Percentiles rank a stretch among this genome's conserved stretches.
Evolutionary conservation across 2,329 filamentous ascomycete species (phyloP).

Genomic region (Rugonectria rugulosa): DNA sequence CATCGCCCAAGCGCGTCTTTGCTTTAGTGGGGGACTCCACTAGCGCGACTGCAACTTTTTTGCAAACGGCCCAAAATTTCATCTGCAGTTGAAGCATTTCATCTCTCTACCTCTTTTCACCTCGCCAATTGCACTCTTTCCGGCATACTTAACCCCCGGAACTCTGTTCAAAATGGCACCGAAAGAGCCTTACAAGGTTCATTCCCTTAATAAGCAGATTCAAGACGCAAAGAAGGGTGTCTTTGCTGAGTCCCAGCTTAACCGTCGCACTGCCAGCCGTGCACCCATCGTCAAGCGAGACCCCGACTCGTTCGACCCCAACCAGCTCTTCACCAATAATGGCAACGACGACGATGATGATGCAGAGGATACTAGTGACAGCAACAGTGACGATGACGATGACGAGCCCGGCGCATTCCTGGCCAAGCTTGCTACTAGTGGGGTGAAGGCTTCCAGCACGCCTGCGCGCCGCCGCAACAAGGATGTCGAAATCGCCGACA

Average conservation of each 20-base stretch:
- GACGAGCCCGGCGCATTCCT: slow-evolving; percentile 41
- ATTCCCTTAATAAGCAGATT: slow-evolving; percentile 49
- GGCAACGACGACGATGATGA: slow-evolving; percentile 43
- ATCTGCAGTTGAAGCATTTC: slow-evolving; percentile 31
- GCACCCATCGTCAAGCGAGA: slow-evolving; percentile 44
- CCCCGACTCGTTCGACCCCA: slow-evolving; percentile 28
- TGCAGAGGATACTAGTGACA: slow-evolving; percentile 43
- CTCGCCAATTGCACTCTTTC: slow-evolving; percentile 33
- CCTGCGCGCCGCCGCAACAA: slow-evolving; percentile 39
- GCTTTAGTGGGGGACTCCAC: slow-evolving; percentile 16
- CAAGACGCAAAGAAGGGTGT: slow-evolving; percentile 48
- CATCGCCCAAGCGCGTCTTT: slow-evolving; percentile 21
- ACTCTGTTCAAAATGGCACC: slow-evolving; percentile 45
- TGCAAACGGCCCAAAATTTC: slow-evolving; percentile 38
- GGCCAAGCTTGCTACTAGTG: slow-evolving; percentile 40
- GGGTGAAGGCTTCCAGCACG: slow-evolving; percentile 24
- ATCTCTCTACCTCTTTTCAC: slow-evolving; percentile 21
- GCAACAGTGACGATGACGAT: slow-evolving; percentile 44
- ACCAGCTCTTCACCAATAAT: slow-evolving; percentile 42
- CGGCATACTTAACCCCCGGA: slow-evolving; percentile 20
- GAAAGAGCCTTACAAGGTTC: slow-evolving; percentile 45
- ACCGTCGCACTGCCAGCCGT: slow-evolving; percentile 38
- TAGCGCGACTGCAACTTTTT: slow-evolving; percentile 17
- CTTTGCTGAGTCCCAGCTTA: slow-evolving; percentile 44
- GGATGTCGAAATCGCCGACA: slow-evolving; percentile 52